These are phyloP conservation scores for Anthracocystis walkeri DNA, from an alignment of 1,284 basidiomycete species.

Conservation along the genomic window DNA sequence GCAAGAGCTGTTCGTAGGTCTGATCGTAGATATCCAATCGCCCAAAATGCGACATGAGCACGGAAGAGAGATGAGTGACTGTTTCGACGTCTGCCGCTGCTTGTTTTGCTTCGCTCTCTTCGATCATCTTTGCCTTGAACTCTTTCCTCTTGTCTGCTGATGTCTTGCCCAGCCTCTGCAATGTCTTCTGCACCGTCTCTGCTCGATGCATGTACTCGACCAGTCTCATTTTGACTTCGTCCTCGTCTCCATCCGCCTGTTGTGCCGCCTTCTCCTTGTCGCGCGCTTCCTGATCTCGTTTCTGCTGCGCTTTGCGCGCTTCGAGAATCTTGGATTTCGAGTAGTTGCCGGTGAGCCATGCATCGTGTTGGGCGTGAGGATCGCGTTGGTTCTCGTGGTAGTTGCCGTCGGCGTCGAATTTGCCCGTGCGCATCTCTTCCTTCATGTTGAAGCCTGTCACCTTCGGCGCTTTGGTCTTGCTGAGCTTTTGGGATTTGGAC, in stretches of 20 bases:
- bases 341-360: slow-evolving; percentile 91
- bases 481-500: slow-evolving; percentile 10
- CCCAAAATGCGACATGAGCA: slow-evolving; percentile 63
- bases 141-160: slow-evolving; percentile 70
- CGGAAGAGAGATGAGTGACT: slow-evolving; percentile 60
- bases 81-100: slow-evolving; percentile 48
- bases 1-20: slow-evolving; percentile 61
- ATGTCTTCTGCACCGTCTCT: slow-evolving; percentile 88
- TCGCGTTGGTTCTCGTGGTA: slow-evolving; percentile 86
- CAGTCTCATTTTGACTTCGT: slow-evolving; percentile 70
- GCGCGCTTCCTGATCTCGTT: slow-evolving; percentile 73
- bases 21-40: slow-evolving; percentile 66
- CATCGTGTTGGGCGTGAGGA: slow-evolving; percentile 89
- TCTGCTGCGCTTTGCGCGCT: slow-evolving; percentile 75
- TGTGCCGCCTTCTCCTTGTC: slow-evolving; percentile 75
- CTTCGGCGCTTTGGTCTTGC: slow-evolving; percentile 78
- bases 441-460: slow-evolving; percentile 98
- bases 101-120: slow-evolving; percentile 6
- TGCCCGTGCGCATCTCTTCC: slow-evolving; percentile 95
- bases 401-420: slow-evolving; percentile 90
- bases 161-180: slow-evolving; percentile 81
- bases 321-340: slow-evolving; percentile 83
- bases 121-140: slow-evolving; percentile 72
- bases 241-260: slow-evolving; percentile 77
- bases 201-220: slow-evolving; percentile 83